Conservation (phyloP, 2,329 filamentous ascomycete genomes). For the Epichloe elymi region DNA sequence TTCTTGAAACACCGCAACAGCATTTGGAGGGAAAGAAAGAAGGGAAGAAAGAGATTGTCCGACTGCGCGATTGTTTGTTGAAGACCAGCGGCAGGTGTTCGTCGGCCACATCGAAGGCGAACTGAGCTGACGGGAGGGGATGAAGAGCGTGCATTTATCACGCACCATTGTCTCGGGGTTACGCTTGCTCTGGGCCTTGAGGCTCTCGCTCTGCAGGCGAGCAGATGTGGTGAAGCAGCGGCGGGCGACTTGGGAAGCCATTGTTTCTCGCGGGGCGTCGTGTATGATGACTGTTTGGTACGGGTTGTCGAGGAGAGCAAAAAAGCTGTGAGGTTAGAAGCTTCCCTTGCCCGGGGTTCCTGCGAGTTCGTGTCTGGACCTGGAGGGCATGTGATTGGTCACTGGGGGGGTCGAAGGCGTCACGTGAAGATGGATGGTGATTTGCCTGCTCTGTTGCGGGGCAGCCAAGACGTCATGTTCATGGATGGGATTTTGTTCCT, state of each 20-base stretch:
- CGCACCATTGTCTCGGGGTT: constrained; percentile 33
- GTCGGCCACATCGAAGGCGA: neutral
- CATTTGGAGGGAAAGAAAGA: no score
- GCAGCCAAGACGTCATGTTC: neutral
- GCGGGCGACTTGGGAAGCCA: constrained; percentile 44
- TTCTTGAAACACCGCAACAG: neutral
- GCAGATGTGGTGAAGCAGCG: constrained; percentile 41
- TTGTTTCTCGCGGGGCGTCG: constrained; percentile 21
- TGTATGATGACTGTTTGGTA: neutral
- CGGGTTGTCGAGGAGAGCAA: neutral
- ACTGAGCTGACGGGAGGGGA: constrained; percentile 4
- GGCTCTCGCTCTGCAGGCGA: constrained; percentile 34
- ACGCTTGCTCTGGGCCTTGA: constrained; percentile 46
- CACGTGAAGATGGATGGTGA: neutral
- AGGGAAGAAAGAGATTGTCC: no score
- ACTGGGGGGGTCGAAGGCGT: neutral
- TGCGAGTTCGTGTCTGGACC: neutral
- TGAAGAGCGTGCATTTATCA: constrained; percentile 17
- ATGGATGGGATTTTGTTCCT: neutral
- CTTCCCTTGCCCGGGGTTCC: neutral
- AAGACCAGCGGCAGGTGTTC: neutral
- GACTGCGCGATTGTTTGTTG: no score
- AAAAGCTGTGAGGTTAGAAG: neutral
- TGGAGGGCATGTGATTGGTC: constrained; percentile 1
- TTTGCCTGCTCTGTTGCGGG: no score